Evolutionary conservation across 176 grass and related monocot genomes (phyloP).

Genomic region (Pontederia crassipes): DNA sequence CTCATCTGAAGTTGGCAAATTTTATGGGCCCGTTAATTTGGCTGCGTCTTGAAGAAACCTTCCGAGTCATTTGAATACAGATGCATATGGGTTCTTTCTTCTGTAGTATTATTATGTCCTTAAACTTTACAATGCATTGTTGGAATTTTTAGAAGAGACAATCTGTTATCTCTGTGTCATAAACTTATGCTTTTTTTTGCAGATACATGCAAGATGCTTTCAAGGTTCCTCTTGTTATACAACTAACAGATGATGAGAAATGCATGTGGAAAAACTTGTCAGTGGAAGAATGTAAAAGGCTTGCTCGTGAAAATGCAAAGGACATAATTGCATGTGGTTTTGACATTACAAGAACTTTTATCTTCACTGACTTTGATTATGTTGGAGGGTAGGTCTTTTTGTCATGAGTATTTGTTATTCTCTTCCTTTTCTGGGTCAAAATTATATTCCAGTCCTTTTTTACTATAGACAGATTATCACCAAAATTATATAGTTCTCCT

Average conservation of each 20-base stretch:
- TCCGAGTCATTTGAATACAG: too few species aligned
- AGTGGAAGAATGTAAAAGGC: constrained; percentile 68
- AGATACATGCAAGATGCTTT: constrained; percentile 96
- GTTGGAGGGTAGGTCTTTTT: constrained; percentile 55
- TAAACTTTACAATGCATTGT: not conserved
- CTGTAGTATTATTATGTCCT: too few species aligned
- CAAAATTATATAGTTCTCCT: too few species aligned
- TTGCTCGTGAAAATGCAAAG: constrained; percentile 91
- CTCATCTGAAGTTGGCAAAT: too few species aligned
- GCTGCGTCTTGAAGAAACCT: too few species aligned
- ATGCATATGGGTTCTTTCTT: too few species aligned
- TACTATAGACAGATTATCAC: too few species aligned
- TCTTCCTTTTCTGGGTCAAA: too few species aligned
- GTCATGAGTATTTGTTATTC: not conserved
- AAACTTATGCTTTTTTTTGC: constrained; percentile 1
- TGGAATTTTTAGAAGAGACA: not conserved
- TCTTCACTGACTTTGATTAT: constrained; percentile 79
- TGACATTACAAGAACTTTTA: constrained; percentile 78
- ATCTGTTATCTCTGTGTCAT: constrained; percentile 3
- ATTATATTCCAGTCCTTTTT: too few species aligned
- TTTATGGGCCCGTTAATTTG: too few species aligned
- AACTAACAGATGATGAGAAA: constrained; percentile 93
- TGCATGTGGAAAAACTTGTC: constrained; percentile 79
- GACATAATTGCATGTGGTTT: constrained; percentile 97
- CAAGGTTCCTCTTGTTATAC: constrained; percentile 91